phyloP scores from a whole-genome alignment of 2,329 filamentous ascomycete genomes.

The Hysterium pulicare region DNA sequence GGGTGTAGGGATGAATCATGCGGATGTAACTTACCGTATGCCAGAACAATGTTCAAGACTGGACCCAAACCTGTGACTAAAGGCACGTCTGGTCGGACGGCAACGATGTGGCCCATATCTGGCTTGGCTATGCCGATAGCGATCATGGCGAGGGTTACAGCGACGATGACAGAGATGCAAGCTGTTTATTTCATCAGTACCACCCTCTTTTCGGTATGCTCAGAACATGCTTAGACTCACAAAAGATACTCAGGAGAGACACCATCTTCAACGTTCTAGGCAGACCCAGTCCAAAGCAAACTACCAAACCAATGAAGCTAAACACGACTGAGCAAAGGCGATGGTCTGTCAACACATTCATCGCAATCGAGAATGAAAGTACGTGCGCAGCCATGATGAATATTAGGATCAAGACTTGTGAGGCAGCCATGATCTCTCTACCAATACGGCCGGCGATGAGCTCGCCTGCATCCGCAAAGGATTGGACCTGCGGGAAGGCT shows the following conservation, averaged over 20 bases:
- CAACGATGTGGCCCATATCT: constrained; percentile 27
- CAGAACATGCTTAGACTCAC: constrained; percentile 29
- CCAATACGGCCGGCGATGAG: constrained; percentile 60
- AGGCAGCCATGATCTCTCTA: constrained; percentile 60
- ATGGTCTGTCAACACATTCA: constrained; percentile 61
- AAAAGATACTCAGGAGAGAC: constrained; percentile 57
- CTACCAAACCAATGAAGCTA: constrained; percentile 55
- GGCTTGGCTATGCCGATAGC: constrained; percentile 56
- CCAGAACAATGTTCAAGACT: constrained; percentile 63
- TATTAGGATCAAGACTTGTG: constrained; percentile 61
- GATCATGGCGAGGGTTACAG: constrained; percentile 65
- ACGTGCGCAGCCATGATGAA: constrained; percentile 72
- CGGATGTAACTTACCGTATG: constrained; percentile 58
- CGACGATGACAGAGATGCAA: constrained; percentile 61
- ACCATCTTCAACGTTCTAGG: constrained; percentile 62
- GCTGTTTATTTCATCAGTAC: constrained; percentile 34
- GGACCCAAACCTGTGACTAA: constrained; percentile 25
- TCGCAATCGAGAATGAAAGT: constrained; percentile 66
- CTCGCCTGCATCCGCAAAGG: constrained; percentile 65
- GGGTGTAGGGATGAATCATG: neutral
- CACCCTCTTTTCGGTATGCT: neutral
- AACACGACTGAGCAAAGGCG: constrained; percentile 63
- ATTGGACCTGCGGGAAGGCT: constrained; percentile 56
- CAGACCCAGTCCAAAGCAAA: constrained; percentile 59
- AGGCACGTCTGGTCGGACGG: constrained; percentile 18